Conservation (phyloP, 192 early-diverging fungal genomes). For the Kappamyces sp. region DNA sequence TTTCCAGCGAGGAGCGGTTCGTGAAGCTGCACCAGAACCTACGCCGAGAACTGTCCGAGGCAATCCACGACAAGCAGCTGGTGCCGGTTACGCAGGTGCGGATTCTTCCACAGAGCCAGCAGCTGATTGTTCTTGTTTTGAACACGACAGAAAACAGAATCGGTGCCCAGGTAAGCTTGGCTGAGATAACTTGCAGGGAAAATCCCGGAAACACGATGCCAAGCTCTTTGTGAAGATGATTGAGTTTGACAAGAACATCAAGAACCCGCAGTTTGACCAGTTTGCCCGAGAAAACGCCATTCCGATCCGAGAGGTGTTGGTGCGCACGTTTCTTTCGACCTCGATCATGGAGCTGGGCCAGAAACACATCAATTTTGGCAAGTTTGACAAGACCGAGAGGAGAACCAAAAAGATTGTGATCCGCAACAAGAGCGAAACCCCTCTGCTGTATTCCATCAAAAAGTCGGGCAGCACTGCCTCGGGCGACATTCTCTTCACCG, state of each 20-base stretch:
- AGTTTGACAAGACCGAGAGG: slow-evolving; percentile 74
- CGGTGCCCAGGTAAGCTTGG: slow-evolving; percentile 49
- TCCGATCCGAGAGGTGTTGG: slow-evolving; percentile 85
- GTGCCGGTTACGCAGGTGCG: slow-evolving; percentile 53
- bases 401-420: slow-evolving; percentile 83
- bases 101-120: slow-evolving; percentile 57
- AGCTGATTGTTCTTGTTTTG: slow-evolving; percentile 71
- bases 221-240: slow-evolving; percentile 77
- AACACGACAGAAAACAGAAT: slow-evolving; percentile 52
- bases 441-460: slow-evolving; percentile 82
- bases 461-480: slow-evolving; percentile 95
- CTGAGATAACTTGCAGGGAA: slow-evolving; percentile 31
- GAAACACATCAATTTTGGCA: slow-evolving; percentile 95
- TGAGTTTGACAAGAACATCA: slow-evolving; percentile 80
- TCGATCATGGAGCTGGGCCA: slow-evolving; percentile 91
- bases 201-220: slow-evolving; percentile 74
- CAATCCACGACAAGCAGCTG: slow-evolving; percentile 66
- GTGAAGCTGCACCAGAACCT: slow-evolving; percentile 64
- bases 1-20: slow-evolving; percentile 64
- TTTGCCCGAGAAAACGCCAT: slow-evolving; percentile 60
- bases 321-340: slow-evolving; percentile 75
- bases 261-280: slow-evolving; percentile 73
- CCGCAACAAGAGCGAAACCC: slow-evolving; percentile 84
- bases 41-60: slow-evolving; percentile 64
- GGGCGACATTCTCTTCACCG: slow-evolving; percentile 77